These are phyloP conservation scores for Xylaria polymorpha DNA, from an alignment of 2,329 filamentous ascomycete species.

Conservation along the genomic window DNA sequence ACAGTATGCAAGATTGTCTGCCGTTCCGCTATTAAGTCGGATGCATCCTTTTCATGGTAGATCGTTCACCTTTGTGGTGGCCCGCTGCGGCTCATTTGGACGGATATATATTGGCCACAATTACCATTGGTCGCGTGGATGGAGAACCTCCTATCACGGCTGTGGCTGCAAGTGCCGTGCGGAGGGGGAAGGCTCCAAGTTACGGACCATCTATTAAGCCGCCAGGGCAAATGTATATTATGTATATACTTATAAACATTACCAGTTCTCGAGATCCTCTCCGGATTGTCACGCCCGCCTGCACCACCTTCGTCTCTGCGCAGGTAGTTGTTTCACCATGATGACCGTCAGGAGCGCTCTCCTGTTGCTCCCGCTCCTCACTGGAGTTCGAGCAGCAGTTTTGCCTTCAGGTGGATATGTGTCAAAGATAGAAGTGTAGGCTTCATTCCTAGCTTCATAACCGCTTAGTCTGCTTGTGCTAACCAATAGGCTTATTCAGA, in stretches of 20 bases:
- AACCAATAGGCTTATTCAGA: constrained; percentile 30
- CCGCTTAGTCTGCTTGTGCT: constrained; percentile 18
- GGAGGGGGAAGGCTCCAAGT: constrained; percentile 41
- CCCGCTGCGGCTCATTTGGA: constrained; percentile 35
- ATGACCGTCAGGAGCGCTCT: constrained; percentile 41
- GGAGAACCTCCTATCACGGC: constrained; percentile 42
- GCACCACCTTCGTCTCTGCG: constrained; percentile 23
- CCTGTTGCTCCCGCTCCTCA: constrained; percentile 44
- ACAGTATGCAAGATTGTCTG: constrained; percentile 18
- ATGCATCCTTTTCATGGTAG: constrained; percentile 15
- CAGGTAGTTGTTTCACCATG: constrained; percentile 41
- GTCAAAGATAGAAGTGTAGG: constrained; percentile 44
- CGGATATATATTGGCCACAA: constrained; percentile 41
- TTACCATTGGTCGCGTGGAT: constrained; percentile 44
- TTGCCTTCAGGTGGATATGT: constrained; percentile 33
- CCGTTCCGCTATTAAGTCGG: constrained; percentile 17
- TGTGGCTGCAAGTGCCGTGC: constrained; percentile 46
- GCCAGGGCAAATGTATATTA: constrained; percentile 39
- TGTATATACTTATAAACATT: constrained; percentile 43
- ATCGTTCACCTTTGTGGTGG: constrained; percentile 29
- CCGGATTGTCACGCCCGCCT: constrained; percentile 31
- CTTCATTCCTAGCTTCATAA: background rate
- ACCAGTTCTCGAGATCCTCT: constrained; percentile 23
- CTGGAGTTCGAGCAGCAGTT: constrained; percentile 39
- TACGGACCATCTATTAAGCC: constrained; percentile 46